Evolutionary conservation across 2,329 filamentous ascomycete genomes (phyloP).

Genomic region (Pleoardoris graminearum): DNA sequence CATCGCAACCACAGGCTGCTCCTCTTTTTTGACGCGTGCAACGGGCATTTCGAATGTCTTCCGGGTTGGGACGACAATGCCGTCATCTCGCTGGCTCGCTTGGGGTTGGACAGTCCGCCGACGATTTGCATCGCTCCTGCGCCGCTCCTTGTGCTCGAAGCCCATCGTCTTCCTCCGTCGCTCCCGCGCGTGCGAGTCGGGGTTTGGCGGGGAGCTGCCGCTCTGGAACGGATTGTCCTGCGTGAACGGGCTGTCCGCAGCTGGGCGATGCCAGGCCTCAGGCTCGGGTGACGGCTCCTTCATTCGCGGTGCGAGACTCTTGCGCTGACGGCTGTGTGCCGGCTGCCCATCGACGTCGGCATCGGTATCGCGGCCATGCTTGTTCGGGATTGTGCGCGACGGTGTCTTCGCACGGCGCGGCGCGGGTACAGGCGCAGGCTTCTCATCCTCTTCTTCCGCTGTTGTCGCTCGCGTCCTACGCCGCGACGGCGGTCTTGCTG

Average conservation of each 20-base stretch:
- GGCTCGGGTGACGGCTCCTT: constrained; percentile 56
- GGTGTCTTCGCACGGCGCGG: constrained; percentile 38
- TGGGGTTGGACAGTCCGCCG: constrained; percentile 49
- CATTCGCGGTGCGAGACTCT: constrained; percentile 44
- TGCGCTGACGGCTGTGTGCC: constrained; percentile 42
- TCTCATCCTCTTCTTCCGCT: constrained; percentile 30
- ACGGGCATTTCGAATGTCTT: constrained; percentile 63
- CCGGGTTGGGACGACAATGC: constrained; percentile 58
- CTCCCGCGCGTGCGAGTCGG: constrained; percentile 44
- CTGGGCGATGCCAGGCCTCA: constrained; percentile 48
- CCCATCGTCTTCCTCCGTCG: constrained; percentile 58
- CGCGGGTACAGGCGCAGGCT: constrained; percentile 2
- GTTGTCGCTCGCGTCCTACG: constrained; percentile 50
- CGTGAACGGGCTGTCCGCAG: constrained; percentile 72
- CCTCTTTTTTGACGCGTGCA: constrained; percentile 49
- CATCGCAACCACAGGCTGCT: constrained; percentile 24
- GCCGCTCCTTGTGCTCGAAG: constrained; percentile 46
- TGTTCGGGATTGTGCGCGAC: constrained; percentile 46
- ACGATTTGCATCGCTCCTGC: constrained; percentile 49
- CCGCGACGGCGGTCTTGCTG: constrained; percentile 33
- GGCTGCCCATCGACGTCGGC: constrained; percentile 40
- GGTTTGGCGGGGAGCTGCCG: constrained; percentile 67
- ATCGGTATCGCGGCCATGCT: constrained; percentile 48
- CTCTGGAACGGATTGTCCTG: constrained; percentile 93
- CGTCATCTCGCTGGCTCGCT: constrained; percentile 55